Conservation (phyloP, 768 basidiomycete species). For the Suillus spraguei region DNA sequence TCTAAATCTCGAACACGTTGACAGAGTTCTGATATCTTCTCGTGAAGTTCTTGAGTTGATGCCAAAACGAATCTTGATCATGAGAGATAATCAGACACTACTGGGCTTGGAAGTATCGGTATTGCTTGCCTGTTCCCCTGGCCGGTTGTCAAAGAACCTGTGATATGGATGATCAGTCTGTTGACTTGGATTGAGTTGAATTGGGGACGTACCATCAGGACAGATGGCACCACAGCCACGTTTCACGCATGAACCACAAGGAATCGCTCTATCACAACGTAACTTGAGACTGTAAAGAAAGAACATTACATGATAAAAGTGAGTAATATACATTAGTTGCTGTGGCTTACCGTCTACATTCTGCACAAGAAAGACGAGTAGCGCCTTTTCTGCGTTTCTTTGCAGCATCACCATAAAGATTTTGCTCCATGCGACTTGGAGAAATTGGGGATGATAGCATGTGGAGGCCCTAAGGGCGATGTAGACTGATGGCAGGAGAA, state of each 20-base stretch:
- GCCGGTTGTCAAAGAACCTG: constrained; percentile 80
- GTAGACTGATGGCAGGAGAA: constrained; percentile 38
- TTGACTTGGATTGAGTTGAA: constrained; percentile 16
- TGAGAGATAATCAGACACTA: constrained; percentile 11
- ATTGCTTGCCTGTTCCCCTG: constrained; percentile 71
- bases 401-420: constrained; percentile 33
- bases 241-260: constrained; percentile 81
- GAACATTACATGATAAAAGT: neutral
- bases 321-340: constrained; percentile 2
- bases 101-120: neutral
- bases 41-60: constrained; percentile 79
- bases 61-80: constrained; percentile 72
- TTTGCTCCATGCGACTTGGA: constrained; percentile 24
- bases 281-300: constrained; percentile 29
- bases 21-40: constrained; percentile 76
- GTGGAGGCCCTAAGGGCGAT: constrained; percentile 24
- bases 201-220: constrained; percentile 62
- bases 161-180: constrained; percentile 20
- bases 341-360: constrained; percentile 65
- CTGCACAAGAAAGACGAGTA: constrained; percentile 77
- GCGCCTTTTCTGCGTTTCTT: constrained; percentile 74
- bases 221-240: constrained; percentile 81
- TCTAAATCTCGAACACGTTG: constrained; percentile 78
- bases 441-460: constrained; percentile 9
- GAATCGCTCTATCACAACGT: constrained; percentile 71